These are phyloP conservation scores for Chlamydomonas reinhardtii DNA, from an alignment of 163 green algal genomes.

Conservation along the genomic window DNA sequence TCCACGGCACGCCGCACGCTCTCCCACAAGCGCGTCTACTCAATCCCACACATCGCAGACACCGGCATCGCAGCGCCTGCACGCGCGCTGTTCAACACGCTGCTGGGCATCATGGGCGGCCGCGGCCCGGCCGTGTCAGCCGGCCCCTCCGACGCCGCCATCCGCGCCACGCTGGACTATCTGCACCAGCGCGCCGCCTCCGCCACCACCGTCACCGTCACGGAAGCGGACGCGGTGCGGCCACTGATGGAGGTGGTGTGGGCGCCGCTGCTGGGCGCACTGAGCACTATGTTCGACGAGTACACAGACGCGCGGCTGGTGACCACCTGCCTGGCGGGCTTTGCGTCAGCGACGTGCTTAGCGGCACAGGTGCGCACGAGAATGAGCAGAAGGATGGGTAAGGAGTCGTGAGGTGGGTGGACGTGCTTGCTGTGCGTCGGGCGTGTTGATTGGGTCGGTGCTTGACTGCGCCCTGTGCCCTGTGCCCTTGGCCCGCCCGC, in stretches of 20 bases:
- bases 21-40: too few relatives aligned
- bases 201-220: conserved; percentile 86
- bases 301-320: conserved; percentile 79
- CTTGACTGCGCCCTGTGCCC: too few relatives aligned
- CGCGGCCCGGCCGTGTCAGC: conserved; percentile 38
- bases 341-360: conserved; percentile 70
- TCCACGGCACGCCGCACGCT: too few relatives aligned
- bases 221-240: conserved; percentile 85
- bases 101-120: conserved; percentile 66
- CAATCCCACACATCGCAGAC: too few relatives aligned
- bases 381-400: background rate
- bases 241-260: conserved; percentile 96
- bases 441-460: too few relatives aligned
- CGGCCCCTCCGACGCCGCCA: conserved; percentile 90
- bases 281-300: conserved; percentile 94
- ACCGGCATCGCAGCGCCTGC: conserved; percentile 32
- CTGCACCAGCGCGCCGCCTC: conserved; percentile 83
- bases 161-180: conserved; percentile 86
- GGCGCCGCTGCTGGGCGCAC: conserved; percentile 94
- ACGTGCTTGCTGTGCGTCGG: too few relatives aligned
- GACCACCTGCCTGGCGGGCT: conserved; percentile 83
- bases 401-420: too few relatives aligned
- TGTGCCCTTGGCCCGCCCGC: too few relatives aligned
- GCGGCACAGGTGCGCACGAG: conserved; percentile 48
- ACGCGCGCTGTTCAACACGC: conserved; percentile 59